These are phyloP conservation scores for Cyberlindnera japonica DNA, from an alignment of 805 yeast genomes.

Conservation along the genomic window DNA sequence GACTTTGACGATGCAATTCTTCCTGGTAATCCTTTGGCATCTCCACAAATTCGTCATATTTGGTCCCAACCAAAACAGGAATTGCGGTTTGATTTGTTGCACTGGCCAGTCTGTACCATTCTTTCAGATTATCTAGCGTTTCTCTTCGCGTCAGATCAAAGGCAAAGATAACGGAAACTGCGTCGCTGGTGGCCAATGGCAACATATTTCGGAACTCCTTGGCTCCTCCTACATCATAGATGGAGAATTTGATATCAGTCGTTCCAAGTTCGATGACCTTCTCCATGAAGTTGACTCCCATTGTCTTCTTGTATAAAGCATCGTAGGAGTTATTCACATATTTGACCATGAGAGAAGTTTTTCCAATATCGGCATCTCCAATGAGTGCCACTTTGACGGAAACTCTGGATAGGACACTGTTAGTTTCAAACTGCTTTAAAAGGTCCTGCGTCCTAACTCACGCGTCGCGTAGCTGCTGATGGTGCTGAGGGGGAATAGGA, in stretches of 20 bases:
- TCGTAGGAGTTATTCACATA: constrained; percentile 94
- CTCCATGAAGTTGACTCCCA: constrained; percentile 95
- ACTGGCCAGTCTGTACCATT: constrained; percentile 91
- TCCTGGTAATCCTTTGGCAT: constrained; percentile 76
- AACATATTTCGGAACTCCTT: constrained; percentile 93
- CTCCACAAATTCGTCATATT: constrained; percentile 83
- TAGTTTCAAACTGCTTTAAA: neutral
- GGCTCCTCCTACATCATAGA: constrained; percentile 97
- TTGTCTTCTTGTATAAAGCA: constrained; percentile 87
- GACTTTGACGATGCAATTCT: constrained; percentile 78
- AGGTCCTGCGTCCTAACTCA: constrained; percentile 6
- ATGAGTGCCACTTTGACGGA: constrained; percentile 85
- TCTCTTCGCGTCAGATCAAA: constrained; percentile 86
- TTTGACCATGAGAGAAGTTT: constrained; percentile 93
- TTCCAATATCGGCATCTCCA: constrained; percentile 96
- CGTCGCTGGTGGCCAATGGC: constrained; percentile 86
- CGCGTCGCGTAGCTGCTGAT: constrained; percentile 21
- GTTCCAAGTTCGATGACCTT: constrained; percentile 78
- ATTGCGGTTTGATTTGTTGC: constrained; percentile 89
- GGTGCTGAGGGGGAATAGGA: constrained; percentile 23
- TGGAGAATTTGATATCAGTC: constrained; percentile 84
- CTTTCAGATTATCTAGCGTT: constrained; percentile 82
- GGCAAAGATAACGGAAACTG: constrained; percentile 86
- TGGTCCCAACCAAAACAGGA: constrained; percentile 89
- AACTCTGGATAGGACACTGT: constrained; percentile 31